Evolutionary conservation across 2,329 filamentous ascomycete species (phyloP).

Genomic region (Tolypocladium nubicola): DNA sequence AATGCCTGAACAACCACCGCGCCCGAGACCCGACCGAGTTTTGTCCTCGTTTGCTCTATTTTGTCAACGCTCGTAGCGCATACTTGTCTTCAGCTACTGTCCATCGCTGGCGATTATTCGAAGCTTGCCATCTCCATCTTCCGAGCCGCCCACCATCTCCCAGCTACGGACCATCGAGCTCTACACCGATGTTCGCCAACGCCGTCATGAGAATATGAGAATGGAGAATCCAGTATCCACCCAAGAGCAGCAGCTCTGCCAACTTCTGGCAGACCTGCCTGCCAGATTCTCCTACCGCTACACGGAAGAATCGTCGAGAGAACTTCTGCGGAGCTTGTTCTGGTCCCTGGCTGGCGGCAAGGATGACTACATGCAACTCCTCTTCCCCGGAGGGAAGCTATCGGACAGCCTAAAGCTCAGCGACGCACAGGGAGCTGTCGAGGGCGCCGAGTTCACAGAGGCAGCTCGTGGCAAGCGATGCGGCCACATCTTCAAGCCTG

Average conservation of each 20-base stretch:
- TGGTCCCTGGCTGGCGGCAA: constrained; percentile 72
- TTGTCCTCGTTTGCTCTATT: background rate
- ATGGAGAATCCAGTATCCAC: constrained; percentile 50
- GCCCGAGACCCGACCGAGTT: background rate
- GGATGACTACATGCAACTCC: constrained; percentile 60
- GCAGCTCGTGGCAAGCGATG: constrained; percentile 87
- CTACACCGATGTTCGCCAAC: background rate
- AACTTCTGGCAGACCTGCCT: constrained; percentile 71
- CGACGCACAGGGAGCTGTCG: constrained; percentile 81
- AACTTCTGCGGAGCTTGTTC: constrained; percentile 74
- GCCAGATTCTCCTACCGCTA: constrained; percentile 65
- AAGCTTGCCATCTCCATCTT: background rate
- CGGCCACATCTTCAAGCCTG: constrained; percentile 92
- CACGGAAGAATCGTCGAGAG: constrained; percentile 55
- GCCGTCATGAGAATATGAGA: constrained; percentile 17
- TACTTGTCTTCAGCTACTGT: background rate
- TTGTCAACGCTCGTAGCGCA: background rate
- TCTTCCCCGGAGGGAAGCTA: constrained; percentile 71
- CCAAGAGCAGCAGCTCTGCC: constrained; percentile 73
- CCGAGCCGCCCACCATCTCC: background rate
- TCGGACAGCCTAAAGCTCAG: constrained; percentile 63
- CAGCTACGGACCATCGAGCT: background rate
- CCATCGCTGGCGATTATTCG: background rate
- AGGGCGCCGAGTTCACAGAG: constrained; percentile 90
- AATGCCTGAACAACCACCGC: background rate